Evolutionary conservation across 2,329 filamentous ascomycete species (phyloP).

Genomic region (Fusarium camptoceras): DNA sequence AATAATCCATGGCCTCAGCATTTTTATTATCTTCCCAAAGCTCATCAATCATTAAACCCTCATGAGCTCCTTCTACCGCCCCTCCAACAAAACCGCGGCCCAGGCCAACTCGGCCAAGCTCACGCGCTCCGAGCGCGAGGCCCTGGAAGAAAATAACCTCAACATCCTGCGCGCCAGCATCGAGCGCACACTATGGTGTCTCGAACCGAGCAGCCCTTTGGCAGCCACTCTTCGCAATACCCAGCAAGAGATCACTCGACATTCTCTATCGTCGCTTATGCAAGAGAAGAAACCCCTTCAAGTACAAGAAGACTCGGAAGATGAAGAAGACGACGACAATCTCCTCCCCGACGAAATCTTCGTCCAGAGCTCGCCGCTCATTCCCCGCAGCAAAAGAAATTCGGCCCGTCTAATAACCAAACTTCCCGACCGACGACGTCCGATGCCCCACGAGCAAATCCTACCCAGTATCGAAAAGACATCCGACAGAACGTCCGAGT

Average conservation of each 20-base stretch:
- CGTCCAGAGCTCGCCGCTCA: background rate
- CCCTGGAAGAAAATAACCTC: constrained; percentile 23
- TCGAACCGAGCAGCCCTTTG: constrained; percentile 12
- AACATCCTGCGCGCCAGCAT: constrained; percentile 23
- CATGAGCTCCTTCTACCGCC: constrained; percentile 32
- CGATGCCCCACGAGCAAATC: background rate
- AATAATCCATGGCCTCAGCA: background rate
- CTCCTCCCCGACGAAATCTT: background rate
- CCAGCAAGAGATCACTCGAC: constrained; percentile 7
- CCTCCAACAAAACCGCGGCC: constrained; percentile 20
- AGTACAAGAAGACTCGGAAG: background rate
- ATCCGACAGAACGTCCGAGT: background rate
- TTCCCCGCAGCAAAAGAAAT: constrained; percentile 2
- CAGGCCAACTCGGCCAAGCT: constrained; percentile 28
- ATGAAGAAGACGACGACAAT: background rate
- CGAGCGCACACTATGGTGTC: constrained; percentile 11
- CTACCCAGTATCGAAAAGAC: constrained; percentile 9
- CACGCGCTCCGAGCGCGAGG: constrained; percentile 21
- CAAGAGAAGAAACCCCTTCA: background rate
- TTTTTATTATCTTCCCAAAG: background rate
- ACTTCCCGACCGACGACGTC: background rate
- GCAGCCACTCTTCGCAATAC: constrained; percentile 6
- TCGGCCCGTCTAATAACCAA: background rate
- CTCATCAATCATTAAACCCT: constrained; percentile 3
- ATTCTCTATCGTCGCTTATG: constrained; percentile 5